These are phyloP conservation scores for Furcasterigmium sp. DNA, from an alignment of 2,329 filamentous ascomycete species.

Conservation along the genomic window DNA sequence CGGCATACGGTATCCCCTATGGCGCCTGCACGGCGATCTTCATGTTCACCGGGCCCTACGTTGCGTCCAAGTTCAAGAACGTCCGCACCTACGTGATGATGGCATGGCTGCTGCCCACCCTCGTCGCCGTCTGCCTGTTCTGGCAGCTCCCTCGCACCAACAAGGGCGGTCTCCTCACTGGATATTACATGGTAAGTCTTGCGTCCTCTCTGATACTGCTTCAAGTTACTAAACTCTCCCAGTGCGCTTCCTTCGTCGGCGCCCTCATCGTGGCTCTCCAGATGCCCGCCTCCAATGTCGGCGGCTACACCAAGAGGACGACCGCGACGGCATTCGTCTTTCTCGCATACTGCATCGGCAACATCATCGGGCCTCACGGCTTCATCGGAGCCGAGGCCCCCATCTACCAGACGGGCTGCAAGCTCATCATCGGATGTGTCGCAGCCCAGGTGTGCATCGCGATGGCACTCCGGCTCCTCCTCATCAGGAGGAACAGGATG, in stretches of 20 bases:
- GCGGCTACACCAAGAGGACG: conserved; percentile 40
- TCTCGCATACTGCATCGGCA: conserved; percentile 32
- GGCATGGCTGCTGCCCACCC: conserved; percentile 44
- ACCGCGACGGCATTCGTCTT: conserved; percentile 40
- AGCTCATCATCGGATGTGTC: conserved; percentile 41
- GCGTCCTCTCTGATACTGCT: background rate
- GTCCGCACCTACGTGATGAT: conserved; percentile 47
- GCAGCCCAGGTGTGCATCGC: conserved; percentile 32
- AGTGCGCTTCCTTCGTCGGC: conserved; percentile 32
- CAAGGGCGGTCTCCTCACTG: conserved; percentile 30
- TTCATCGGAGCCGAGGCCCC: conserved; percentile 29
- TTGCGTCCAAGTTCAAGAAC: conserved; percentile 46
- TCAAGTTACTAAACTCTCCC: background rate
- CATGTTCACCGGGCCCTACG: conserved; percentile 45
- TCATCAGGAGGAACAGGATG: conserved; percentile 31
- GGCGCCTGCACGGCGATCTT: conserved; percentile 49
- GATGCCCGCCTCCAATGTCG: conserved; percentile 41
- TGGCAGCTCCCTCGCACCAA: conserved; percentile 37
- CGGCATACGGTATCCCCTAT: conserved; percentile 47
- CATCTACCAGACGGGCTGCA: conserved; percentile 45
- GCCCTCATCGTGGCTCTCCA: conserved; percentile 46
- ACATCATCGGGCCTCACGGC: conserved; percentile 31
- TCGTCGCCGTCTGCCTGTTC: conserved; percentile 8
- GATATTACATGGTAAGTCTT: conserved; percentile 33
- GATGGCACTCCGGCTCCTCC: conserved; percentile 24